Conservation (phyloP, 176 grass and related monocot genomes). For the Cenchrus americanus region DNA sequence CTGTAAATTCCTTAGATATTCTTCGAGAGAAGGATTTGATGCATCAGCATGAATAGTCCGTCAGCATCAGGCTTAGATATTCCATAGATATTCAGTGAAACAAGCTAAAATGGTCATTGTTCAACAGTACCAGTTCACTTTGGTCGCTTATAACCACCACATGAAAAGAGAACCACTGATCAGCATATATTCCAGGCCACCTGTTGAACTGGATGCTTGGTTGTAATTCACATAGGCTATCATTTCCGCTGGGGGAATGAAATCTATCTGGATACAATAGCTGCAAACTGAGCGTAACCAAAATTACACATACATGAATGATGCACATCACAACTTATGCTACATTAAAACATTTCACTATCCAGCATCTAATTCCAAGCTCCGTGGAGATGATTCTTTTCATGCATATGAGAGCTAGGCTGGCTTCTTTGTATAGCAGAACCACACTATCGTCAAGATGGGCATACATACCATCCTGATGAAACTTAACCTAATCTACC, state of each 20-base stretch:
- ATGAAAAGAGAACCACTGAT: not conserved
- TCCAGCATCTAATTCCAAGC: not conserved
- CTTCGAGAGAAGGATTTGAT: not conserved
- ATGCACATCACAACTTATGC: not conserved
- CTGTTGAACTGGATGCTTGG: not conserved
- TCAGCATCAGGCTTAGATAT: too few species aligned
- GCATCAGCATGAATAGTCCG: not conserved
- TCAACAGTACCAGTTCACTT: not conserved
- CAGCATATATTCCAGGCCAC: not conserved
- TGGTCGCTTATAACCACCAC: not conserved
- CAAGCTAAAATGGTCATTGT: not conserved
- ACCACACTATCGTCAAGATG: not conserved
- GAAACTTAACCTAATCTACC: not conserved
- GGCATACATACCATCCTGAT: not conserved
- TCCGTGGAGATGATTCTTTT: not conserved
- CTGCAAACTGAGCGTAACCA: not conserved
- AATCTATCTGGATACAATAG: not conserved
- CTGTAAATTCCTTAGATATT: not conserved
- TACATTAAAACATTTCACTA: not conserved
- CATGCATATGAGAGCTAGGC: constrained; percentile 1
- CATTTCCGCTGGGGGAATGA: not conserved
- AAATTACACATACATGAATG: constrained; percentile 1
- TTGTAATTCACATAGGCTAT: not conserved
- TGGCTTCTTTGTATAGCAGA: not conserved
- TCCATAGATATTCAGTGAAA: not conserved